Percentiles rank a stretch among this genome's conserved stretches.
phyloP scores from a whole-genome alignment of 352 stramenopile genomes.

The Phytophthora sp. region DNA sequence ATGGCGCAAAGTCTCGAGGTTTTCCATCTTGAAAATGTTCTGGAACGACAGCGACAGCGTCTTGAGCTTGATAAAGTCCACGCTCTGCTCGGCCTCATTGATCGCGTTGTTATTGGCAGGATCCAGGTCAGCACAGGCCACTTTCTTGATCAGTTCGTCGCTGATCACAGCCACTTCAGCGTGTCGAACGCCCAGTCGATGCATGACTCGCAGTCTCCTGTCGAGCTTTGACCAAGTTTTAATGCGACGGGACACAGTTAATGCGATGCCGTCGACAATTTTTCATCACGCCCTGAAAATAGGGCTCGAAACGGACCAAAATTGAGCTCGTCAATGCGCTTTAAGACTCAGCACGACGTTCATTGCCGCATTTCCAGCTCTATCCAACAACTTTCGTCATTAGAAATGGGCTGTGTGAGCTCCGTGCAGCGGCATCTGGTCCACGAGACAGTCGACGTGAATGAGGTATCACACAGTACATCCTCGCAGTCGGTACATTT shows the following conservation, averaged over 20 bases:
- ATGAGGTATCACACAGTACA: slow-evolving; percentile 16
- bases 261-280: slow-evolving; percentile 23
- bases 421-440: slow-evolving; percentile 36
- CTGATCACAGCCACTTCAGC: slow-evolving; percentile 83
- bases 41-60: slow-evolving; percentile 92
- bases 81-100: slow-evolving; percentile 61
- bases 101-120: slow-evolving; percentile 74
- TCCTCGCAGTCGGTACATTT: slow-evolving; percentile 25
- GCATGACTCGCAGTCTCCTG: slow-evolving; percentile 43
- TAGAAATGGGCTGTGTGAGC: slow-evolving; percentile 43
- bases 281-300: slow-evolving; percentile 25
- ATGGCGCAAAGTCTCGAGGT: slow-evolving; percentile 90
- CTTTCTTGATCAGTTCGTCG: slow-evolving; percentile 79
- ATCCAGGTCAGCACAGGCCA: slow-evolving; percentile 64
- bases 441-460: slow-evolving; percentile 12
- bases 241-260: slow-evolving; percentile 29
- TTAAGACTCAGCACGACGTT: not conserved
- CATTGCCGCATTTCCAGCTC: slow-evolving; percentile 33
- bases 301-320: slow-evolving; percentile 28
- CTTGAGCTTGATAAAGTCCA: slow-evolving; percentile 79
- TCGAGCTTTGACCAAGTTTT: not conserved
- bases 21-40: slow-evolving; percentile 95
- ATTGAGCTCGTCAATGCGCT: slow-evolving; percentile 21
- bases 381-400: not conserved
- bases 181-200: slow-evolving; percentile 75